Evolutionary conservation across 495 filamentous ascomycete species (phyloP).

Genomic region (Lepraria neglecta): DNA sequence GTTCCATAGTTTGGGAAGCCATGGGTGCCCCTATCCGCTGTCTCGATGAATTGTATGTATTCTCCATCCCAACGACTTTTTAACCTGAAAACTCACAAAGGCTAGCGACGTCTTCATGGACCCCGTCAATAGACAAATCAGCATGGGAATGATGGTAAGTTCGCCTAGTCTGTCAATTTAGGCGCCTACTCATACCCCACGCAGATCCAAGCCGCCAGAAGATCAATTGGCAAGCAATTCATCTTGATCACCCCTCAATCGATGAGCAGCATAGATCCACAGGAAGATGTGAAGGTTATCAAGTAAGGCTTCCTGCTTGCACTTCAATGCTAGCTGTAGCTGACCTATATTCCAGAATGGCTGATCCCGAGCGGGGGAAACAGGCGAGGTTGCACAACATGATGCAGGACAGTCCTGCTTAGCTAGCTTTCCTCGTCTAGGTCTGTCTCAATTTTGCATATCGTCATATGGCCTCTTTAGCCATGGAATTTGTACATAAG

Average conservation of each 20-base stretch:
- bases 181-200: conserved; percentile 21
- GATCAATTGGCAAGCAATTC: conserved; percentile 83
- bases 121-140: conserved; percentile 85
- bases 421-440: too few relatives aligned
- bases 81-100: conserved; percentile 8
- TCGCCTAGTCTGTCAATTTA: conserved; percentile 10
- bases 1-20: conserved; percentile 51
- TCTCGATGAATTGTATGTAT: conserved; percentile 81
- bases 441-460: too few relatives aligned
- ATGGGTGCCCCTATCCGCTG: conserved; percentile 95
- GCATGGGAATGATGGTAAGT: conserved; percentile 88
- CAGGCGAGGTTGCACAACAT: conserved; percentile 1
- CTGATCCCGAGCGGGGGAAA: conserved; percentile 53
- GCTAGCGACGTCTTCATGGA: conserved; percentile 96
- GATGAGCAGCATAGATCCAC: conserved; percentile 53
- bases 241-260: conserved; percentile 94
- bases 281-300: conserved; percentile 78
- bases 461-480: too few relatives aligned
- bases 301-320: conserved; percentile 48
- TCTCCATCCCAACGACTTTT: neutral
- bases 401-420: too few relatives aligned
- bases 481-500: too few relatives aligned
- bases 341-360: conserved; percentile 39
- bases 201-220: conserved; percentile 74
- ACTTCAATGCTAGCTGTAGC: conserved; percentile 20